phyloP scores from a whole-genome alignment of 306 rosid genomes.

The Cucurbita moschata region DNA sequence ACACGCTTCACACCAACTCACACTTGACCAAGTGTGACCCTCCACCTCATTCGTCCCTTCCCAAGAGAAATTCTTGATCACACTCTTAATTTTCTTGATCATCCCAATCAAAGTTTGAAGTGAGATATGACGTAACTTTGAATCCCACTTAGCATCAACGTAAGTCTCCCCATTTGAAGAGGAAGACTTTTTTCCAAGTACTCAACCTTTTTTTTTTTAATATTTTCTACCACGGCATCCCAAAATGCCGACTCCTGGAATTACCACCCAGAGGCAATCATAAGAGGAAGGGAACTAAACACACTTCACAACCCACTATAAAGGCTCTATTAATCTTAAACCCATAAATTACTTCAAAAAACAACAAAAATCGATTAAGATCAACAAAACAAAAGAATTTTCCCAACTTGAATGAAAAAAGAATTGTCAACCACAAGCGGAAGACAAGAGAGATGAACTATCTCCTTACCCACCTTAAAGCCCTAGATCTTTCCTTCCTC shows the following conservation, averaged over 20 bases:
- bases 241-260: not conserved
- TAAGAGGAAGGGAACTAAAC: not conserved
- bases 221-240: not conserved
- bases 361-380: not conserved
- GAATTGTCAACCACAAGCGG: too few relatives aligned
- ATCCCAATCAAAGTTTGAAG: too few relatives aligned
- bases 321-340: not conserved
- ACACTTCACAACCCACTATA: not conserved
- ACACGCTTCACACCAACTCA: not conserved
- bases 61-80: too few relatives aligned
- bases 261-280: not conserved
- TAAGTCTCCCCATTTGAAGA: not conserved
- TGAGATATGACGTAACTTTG: not conserved
- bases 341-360: too few relatives aligned
- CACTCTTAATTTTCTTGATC: not conserved
- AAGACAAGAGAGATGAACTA: too few relatives aligned
- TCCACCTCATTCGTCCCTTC: not conserved
- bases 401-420: not conserved
- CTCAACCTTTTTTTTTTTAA: not conserved
- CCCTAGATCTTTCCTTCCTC: not conserved
- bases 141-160: not conserved
- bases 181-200: not conserved
- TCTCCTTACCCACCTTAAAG: not conserved
- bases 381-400: too few relatives aligned
- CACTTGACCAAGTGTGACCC: not conserved